phyloP scores from a whole-genome alignment of 371 early-diverging fungal genomes.

The Racocetra persica region DNA sequence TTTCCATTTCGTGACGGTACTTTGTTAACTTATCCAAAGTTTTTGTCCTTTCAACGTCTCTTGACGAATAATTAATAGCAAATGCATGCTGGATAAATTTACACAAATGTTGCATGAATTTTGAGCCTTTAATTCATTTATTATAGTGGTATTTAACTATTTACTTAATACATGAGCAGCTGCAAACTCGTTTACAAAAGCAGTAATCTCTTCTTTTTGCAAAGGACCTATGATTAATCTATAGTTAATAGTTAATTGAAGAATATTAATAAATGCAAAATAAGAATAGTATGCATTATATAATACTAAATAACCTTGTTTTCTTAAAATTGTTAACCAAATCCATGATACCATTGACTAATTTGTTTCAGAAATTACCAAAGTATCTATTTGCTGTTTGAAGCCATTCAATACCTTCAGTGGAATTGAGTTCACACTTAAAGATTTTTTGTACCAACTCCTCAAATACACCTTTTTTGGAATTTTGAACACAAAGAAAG shows the following conservation, averaged over 20 bases:
- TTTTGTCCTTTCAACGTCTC: not conserved
- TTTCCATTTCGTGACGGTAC: not conserved
- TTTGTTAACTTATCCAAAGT: not conserved
- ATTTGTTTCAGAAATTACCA: not conserved
- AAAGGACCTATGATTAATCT: not conserved
- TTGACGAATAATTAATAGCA: not conserved
- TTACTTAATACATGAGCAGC: not conserved
- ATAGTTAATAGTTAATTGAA: not conserved
- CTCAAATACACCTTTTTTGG: not conserved
- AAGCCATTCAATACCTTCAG: not conserved
- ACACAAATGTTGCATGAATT: not conserved
- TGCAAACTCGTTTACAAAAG: not conserved
- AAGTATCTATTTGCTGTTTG: not conserved
- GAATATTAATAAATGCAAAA: not conserved
- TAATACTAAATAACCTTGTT: not conserved
- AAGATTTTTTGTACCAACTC: not conserved
- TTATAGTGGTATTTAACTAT: not conserved
- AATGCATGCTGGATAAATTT: not conserved
- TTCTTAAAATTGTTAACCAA: not conserved
- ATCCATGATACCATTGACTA: not conserved
- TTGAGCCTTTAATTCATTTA: not conserved
- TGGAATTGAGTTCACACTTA: constrained; percentile 6
- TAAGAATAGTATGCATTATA: no score
- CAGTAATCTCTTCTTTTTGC: not conserved
- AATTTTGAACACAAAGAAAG: not conserved